phyloP scores from a whole-genome alignment of 2,329 filamentous ascomycete genomes.

The Pseudogymnoascus sp. region DNA sequence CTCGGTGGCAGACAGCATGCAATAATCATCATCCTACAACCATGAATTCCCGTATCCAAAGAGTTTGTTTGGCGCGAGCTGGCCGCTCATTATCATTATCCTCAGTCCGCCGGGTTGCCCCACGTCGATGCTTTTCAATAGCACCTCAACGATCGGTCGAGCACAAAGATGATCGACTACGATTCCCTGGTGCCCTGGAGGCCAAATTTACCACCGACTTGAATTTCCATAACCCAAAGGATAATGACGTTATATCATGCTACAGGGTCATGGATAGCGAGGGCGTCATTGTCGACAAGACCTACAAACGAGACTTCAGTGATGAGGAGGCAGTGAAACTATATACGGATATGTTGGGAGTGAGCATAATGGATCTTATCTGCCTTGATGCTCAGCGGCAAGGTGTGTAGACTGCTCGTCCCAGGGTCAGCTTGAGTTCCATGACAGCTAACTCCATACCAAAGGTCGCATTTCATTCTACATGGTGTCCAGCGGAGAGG shows the following conservation, averaged over 20 bases:
- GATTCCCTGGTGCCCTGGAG: slow-evolving; percentile 88
- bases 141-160: neutral
- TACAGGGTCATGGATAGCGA: slow-evolving; percentile 89
- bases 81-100: slow-evolving; percentile 6
- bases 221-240: slow-evolving; percentile 65
- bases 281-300: slow-evolving; percentile 69
- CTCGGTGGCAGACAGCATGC: slow-evolving; percentile 2
- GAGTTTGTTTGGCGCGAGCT: slow-evolving; percentile 7
- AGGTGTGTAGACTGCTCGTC: slow-evolving; percentile 58
- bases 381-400: slow-evolving; percentile 98
- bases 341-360: slow-evolving; percentile 54
- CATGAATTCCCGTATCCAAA: slow-evolving; percentile 2
- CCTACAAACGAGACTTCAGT: slow-evolving; percentile 53
- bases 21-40: slow-evolving; percentile 6
- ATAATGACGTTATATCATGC: slow-evolving; percentile 71
- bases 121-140: slow-evolving; percentile 4
- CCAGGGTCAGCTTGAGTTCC: neutral
- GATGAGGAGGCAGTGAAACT: slow-evolving; percentile 53
- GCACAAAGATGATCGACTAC: slow-evolving; percentile 22
- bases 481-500: slow-evolving; percentile 54
- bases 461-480: slow-evolving; percentile 54
- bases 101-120: slow-evolving; percentile 3
- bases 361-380: slow-evolving; percentile 86
- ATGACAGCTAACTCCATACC: slow-evolving; percentile 56
- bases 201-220: slow-evolving; percentile 82